These are phyloP conservation scores for Hura crepitans DNA, from an alignment of 441 rosid species.

Conservation along the genomic window DNA sequence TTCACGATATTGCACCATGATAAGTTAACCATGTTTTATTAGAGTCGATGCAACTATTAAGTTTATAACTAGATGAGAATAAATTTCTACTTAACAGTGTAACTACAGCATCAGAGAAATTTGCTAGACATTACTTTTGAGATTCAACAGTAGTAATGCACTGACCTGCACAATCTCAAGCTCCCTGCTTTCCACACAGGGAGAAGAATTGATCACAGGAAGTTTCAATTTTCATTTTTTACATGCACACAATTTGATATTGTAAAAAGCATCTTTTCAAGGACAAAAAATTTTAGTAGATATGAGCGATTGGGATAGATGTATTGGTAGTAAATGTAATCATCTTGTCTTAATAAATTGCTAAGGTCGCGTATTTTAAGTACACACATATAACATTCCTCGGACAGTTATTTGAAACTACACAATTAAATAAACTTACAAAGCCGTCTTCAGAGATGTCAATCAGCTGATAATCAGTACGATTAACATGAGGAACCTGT, in stretches of 20 bases:
- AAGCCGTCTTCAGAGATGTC: conserved; percentile 95
- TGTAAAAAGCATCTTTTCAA: neutral
- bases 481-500: conserved; percentile 92
- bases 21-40: neutral
- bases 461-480: conserved; percentile 81
- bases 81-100: neutral
- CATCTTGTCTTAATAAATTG: neutral
- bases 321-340: neutral
- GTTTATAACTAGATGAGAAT: neutral
- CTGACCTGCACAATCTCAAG: neutral
- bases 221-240: neutral
- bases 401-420: neutral
- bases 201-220: neutral
- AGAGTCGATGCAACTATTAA: neutral
- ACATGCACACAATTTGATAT: neutral
- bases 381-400: neutral
- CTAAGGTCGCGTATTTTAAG: neutral
- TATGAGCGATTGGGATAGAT: neutral
- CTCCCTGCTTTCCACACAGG: neutral
- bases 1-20: conserved; percentile 20
- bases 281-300: neutral
- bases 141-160: neutral
- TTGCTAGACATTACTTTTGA: neutral
- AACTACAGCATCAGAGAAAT: neutral
- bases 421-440: conserved; percentile 36